Evolutionary conservation across 345 rosid genomes (phyloP).

Genomic region (Dovyalis caffra): DNA sequence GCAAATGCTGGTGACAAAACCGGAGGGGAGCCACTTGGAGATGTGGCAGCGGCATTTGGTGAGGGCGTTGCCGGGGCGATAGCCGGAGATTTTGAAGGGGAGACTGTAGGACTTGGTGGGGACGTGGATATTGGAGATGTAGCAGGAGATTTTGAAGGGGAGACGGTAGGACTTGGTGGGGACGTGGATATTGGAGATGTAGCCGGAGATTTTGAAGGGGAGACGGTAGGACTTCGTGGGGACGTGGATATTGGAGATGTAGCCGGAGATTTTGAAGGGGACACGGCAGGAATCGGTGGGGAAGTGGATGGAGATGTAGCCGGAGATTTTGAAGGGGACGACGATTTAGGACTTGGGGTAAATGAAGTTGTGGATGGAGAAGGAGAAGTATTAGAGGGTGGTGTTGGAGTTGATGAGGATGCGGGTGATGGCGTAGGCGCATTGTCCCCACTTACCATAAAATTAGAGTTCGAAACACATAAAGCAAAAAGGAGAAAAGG

Average conservation of each 20-base stretch:
- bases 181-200: not conserved
- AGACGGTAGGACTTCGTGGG: not conserved
- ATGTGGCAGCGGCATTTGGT: slow-evolving; percentile 20
- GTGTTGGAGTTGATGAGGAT: too few species aligned
- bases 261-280: slow-evolving; percentile 11
- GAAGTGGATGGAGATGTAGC: not conserved
- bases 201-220: slow-evolving; percentile 11
- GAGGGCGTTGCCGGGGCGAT: slow-evolving; percentile 14
- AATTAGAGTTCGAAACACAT: slow-evolving; percentile 14
- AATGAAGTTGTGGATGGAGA: not conserved
- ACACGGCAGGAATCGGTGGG: not conserved
- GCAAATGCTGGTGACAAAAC: slow-evolving; percentile 13
- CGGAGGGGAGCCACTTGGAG: slow-evolving; percentile 22
- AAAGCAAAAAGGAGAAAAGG: slow-evolving; percentile 22
- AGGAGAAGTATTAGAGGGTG: too few species aligned
- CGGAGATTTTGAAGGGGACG: slow-evolving; percentile 4
- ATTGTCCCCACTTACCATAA: slow-evolving; percentile 30
- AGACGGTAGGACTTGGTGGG: not conserved
- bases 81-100: slow-evolving; percentile 11
- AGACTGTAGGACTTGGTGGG: not conserved
- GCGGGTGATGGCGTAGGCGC: slow-evolving; percentile 44
- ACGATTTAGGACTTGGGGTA: not conserved
- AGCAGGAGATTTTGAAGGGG: slow-evolving; percentile 10
- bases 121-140: not conserved
- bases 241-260: not conserved